Evolutionary conservation across 495 filamentous ascomycete species (phyloP).

Genomic region (Hypoxylon fragiforme): DNA sequence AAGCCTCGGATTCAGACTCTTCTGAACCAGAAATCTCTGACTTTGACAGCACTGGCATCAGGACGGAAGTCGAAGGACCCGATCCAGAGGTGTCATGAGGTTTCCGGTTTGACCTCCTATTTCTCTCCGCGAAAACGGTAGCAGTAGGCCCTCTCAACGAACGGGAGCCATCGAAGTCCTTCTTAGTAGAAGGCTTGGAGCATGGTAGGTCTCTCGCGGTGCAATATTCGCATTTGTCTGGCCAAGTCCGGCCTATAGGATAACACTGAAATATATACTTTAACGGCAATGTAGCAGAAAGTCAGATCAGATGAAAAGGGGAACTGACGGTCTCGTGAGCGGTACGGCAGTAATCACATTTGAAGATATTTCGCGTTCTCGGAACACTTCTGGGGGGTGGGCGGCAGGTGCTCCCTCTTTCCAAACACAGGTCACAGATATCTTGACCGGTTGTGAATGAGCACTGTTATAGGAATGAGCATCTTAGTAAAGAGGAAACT

Average conservation of each 20-base stretch:
- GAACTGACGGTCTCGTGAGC: slow-evolving; percentile 4
- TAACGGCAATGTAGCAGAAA: neutral
- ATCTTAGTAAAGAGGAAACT: no score
- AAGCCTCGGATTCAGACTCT: neutral
- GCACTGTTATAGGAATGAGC: no score
- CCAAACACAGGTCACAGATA: slow-evolving; percentile 8
- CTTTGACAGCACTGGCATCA: neutral
- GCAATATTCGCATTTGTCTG: slow-evolving; percentile 6
- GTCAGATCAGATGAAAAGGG: neutral
- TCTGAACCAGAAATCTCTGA: neutral
- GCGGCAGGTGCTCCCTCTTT: slow-evolving; percentile 1
- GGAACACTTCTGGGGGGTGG: neutral
- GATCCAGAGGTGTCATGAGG: neutral
- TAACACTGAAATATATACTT: slow-evolving; percentile 1
- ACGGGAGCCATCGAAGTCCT: neutral
- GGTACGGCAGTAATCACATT: slow-evolving; percentile 12
- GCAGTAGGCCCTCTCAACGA: neutral
- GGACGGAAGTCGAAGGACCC: neutral
- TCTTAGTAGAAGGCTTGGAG: neutral
- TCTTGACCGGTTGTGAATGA: no score
- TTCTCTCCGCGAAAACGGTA: neutral
- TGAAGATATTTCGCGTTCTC: neutral
- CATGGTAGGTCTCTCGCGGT: slow-evolving; percentile 1
- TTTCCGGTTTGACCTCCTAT: no score
- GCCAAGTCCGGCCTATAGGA: slow-evolving; percentile 2